These are phyloP conservation scores for Zygoascus bituminiphila DNA, from an alignment of 805 yeast genomes.

Conservation along the genomic window DNA sequence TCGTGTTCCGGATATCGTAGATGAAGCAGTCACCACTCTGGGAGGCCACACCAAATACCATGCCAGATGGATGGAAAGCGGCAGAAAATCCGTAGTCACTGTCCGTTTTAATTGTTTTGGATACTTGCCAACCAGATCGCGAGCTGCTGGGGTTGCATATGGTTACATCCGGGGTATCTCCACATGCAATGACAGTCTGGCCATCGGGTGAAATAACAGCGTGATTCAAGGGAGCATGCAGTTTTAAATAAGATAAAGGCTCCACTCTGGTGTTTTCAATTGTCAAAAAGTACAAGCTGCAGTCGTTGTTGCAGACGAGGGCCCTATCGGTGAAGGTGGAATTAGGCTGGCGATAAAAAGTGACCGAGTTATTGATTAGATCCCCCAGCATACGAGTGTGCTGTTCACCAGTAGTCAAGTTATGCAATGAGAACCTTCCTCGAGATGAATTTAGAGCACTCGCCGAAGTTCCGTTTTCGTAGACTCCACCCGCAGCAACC, in stretches of 20 bases:
- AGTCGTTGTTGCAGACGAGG: slow-evolving; percentile 78
- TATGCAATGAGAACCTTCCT: slow-evolving; percentile 57
- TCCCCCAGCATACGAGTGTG: slow-evolving; percentile 61
- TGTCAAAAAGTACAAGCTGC: slow-evolving; percentile 56
- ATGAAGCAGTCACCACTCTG: slow-evolving; percentile 77
- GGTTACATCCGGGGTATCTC: slow-evolving; percentile 65
- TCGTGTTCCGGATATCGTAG: slow-evolving; percentile 63
- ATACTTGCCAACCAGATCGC: slow-evolving; percentile 19
- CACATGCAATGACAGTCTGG: slow-evolving; percentile 55
- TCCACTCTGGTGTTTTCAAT: slow-evolving; percentile 37
- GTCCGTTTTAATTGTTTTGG: slow-evolving; percentile 42
- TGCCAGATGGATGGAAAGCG: slow-evolving; percentile 67
- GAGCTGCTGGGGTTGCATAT: slow-evolving; percentile 28
- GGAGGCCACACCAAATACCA: slow-evolving; percentile 67
- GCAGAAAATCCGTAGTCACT: slow-evolving; percentile 82
- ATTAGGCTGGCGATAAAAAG: slow-evolving; percentile 15
- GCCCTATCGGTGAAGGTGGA: slow-evolving; percentile 36
- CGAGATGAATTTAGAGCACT: slow-evolving; percentile 29
- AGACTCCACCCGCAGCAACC: slow-evolving; percentile 46
- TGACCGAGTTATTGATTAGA: slow-evolving; percentile 73
- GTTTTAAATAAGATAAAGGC: background rate
- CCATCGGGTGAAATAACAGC: slow-evolving; percentile 60
- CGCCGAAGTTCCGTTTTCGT: slow-evolving; percentile 28
- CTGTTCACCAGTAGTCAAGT: slow-evolving; percentile 40
- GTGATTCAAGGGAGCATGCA: slow-evolving; percentile 58